Conservation (phyloP, 106 monocot genomes). For the Dioscorea dumetorum region DNA sequence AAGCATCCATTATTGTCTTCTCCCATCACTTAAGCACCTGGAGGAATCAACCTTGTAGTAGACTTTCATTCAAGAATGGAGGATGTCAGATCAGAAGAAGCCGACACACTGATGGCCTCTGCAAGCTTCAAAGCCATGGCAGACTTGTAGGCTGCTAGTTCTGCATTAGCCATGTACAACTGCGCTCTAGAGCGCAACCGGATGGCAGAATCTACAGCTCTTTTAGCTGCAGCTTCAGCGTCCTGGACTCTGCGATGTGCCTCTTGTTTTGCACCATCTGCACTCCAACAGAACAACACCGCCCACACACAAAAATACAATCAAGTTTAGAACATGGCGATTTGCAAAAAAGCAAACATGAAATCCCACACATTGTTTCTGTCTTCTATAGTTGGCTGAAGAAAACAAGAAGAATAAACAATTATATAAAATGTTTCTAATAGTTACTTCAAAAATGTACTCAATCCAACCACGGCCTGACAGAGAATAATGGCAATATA, state of each 20-base stretch:
- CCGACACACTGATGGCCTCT: conserved; percentile 15
- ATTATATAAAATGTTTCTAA: no score
- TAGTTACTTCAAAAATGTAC: no score
- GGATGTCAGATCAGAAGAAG: conserved; percentile 12
- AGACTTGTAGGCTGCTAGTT: conserved; percentile 30
- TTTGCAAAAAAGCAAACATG: no score
- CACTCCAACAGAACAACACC: not conserved
- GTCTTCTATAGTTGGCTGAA: no score
- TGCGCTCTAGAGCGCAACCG: conserved; percentile 20
- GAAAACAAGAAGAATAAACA: no score
- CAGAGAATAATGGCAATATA: no score
- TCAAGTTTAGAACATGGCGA: no score
- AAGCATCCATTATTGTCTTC: no score
- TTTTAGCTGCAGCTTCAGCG: conserved; percentile 17
- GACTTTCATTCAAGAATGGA: conserved; percentile 9
- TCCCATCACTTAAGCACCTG: not conserved
- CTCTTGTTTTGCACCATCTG: conserved; percentile 13
- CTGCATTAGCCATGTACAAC: conserved; percentile 33
- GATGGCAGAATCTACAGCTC: conserved; percentile 21
- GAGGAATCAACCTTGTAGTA: not conserved
- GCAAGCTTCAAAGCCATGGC: conserved; percentile 35
- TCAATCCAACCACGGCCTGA: no score
- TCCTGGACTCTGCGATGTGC: conserved; percentile 8
- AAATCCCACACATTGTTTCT: no score
- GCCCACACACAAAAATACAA: no score